Evolutionary conservation across 2,329 filamentous ascomycete genomes (phyloP).

Genomic region (Talaromyces islandicus): DNA sequence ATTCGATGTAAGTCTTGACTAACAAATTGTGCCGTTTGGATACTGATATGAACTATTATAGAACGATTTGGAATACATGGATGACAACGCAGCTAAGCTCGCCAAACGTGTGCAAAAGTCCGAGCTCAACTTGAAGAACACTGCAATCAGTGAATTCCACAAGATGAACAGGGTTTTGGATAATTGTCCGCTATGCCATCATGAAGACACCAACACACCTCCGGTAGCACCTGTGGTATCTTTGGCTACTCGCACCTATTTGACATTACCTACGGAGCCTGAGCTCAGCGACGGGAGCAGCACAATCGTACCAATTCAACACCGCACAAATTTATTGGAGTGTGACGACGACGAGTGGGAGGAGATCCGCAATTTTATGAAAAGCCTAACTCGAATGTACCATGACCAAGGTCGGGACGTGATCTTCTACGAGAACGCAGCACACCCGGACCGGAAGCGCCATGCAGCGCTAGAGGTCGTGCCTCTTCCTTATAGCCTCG

Average conservation of each 20-base stretch:
- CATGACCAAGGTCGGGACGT: conserved; percentile 88
- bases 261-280: conserved; percentile 84
- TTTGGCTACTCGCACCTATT: conserved; percentile 75
- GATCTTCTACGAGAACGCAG: conserved; percentile 96
- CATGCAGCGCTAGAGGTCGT: conserved; percentile 84
- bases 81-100: conserved; percentile 89
- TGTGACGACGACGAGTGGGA: conserved; percentile 99
- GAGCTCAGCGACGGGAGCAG: conserved; percentile 79
- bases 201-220: conserved; percentile 72
- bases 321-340: conserved; percentile 85
- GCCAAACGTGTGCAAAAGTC: conserved; percentile 82
- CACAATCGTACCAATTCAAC: conserved; percentile 81
- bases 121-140: conserved; percentile 79
- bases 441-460: conserved; percentile 65
- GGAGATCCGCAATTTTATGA: conserved; percentile 98
- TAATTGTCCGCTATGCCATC: conserved; percentile 82
- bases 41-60: conserved; percentile 21
- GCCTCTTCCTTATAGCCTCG: conserved; percentile 85
- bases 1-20: conserved; percentile 57
- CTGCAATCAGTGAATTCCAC: conserved; percentile 81
- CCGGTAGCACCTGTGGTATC: conserved; percentile 82
- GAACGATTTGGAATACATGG: conserved; percentile 92
- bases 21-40: background rate
- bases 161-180: conserved; percentile 84
- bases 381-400: conserved; percentile 87